Evolutionary conservation across 441 rosid genomes (phyloP).

Genomic region (Erysimum cheiri): DNA sequence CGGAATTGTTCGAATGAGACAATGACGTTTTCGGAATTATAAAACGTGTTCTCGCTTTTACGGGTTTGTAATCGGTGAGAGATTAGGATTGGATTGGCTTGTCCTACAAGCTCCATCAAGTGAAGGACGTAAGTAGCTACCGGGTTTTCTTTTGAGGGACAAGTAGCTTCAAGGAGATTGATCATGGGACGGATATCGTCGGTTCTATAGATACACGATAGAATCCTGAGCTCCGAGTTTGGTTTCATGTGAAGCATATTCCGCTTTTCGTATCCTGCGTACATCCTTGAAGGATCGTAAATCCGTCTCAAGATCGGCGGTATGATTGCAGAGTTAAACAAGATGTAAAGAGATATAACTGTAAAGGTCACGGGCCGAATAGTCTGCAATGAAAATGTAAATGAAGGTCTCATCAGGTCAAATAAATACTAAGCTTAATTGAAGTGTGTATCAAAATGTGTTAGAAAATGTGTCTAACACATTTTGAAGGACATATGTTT

Average conservation of each 20-base stretch:
- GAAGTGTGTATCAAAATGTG: not conserved
- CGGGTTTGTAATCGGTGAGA: constrained; percentile 49
- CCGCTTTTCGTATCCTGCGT: constrained; percentile 51
- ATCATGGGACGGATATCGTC: constrained; percentile 48
- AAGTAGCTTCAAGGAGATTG: constrained; percentile 47
- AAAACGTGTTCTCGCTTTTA: constrained; percentile 14
- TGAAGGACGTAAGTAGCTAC: constrained; percentile 53
- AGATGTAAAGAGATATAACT: constrained; percentile 30
- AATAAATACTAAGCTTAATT: not conserved
- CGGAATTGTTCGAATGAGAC: constrained; percentile 41
- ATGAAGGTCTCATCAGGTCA: not conserved
- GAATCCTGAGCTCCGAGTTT: constrained; percentile 48
- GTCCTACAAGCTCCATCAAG: constrained; percentile 57
- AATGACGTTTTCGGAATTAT: constrained; percentile 49
- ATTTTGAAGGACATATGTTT: not conserved
- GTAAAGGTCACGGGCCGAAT: constrained; percentile 39
- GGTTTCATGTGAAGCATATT: constrained; percentile 51
- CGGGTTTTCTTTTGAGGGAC: constrained; percentile 47
- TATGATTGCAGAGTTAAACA: constrained; percentile 45
- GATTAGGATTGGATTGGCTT: constrained; percentile 55
- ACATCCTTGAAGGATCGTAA: constrained; percentile 55
- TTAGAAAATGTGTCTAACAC: too few relatives aligned
- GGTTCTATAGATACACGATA: constrained; percentile 55
- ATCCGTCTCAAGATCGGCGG: constrained; percentile 50
- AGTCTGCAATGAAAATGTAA: constrained; percentile 37